Evolutionary conservation across 805 yeast genomes (phyloP).

Genomic region (Starmerella floris): DNA sequence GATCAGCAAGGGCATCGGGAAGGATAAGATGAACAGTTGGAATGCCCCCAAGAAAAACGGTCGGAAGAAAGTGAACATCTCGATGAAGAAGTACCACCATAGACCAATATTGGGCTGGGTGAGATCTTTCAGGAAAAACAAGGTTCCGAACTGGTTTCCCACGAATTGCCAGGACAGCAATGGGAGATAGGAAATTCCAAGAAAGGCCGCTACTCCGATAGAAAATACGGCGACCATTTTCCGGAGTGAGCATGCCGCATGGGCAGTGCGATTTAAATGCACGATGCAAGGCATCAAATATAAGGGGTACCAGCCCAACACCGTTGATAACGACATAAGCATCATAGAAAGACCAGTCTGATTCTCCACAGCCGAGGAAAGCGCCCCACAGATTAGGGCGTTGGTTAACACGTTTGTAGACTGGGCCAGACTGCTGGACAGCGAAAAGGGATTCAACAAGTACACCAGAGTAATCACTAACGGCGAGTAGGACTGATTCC

Average conservation of each 20-base stretch:
- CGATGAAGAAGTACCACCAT: slow-evolving; percentile 98
- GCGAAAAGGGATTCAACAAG: slow-evolving; percentile 66
- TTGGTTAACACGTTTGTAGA: slow-evolving; percentile 54
- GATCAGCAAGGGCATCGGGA: slow-evolving; percentile 60
- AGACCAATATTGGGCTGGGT: slow-evolving; percentile 75
- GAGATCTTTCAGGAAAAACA: slow-evolving; percentile 49
- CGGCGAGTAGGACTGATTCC: slow-evolving; percentile 25
- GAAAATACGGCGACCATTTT: slow-evolving; percentile 14
- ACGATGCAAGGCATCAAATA: slow-evolving; percentile 49
- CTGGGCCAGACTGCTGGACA: slow-evolving; percentile 53
- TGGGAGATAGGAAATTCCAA: slow-evolving; percentile 22
- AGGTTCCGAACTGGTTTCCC: slow-evolving; percentile 39
- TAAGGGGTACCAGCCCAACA: slow-evolving; percentile 49
- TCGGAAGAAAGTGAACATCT: slow-evolving; percentile 80
- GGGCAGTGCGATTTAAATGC: slow-evolving; percentile 17
- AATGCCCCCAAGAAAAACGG: slow-evolving; percentile 74
- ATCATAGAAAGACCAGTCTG: slow-evolving; percentile 36
- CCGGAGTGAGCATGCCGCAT: background rate
- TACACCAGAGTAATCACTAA: slow-evolving; percentile 49
- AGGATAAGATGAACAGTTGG: slow-evolving; percentile 56
- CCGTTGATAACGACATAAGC: slow-evolving; percentile 48
- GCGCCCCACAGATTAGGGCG: slow-evolving; percentile 38
- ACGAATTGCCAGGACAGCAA: slow-evolving; percentile 33
- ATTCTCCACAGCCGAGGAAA: slow-evolving; percentile 34
- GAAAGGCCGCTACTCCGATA: slow-evolving; percentile 13